A percentile compares a stretch with the other conserved stretches of the same genome.
These are phyloP conservation scores for Solanum hybrid DNA, from an alignment of 305 asterid species.

Conservation along the genomic window DNA sequence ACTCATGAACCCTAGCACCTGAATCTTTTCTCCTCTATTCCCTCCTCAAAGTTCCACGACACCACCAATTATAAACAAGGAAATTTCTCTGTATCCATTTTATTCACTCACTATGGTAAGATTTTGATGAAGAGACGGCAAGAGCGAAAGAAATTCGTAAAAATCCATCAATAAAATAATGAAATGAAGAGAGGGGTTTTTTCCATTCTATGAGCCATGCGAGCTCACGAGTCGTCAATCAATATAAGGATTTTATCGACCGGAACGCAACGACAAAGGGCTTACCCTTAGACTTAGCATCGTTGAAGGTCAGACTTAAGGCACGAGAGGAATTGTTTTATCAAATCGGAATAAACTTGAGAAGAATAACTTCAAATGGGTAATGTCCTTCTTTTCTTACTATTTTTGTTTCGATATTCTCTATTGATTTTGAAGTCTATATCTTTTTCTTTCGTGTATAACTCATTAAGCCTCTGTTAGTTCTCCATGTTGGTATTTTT, in stretches of 20 bases:
- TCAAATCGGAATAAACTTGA: not conserved
- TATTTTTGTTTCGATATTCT: not conserved
- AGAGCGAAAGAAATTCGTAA: not conserved
- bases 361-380: not conserved
- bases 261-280: no score
- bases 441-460: not conserved
- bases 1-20: not conserved
- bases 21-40: not conserved
- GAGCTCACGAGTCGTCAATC: no score
- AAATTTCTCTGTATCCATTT: not conserved
- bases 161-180: no score
- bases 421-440: not conserved
- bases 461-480: not conserved
- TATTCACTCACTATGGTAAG: not conserved
- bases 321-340: not conserved
- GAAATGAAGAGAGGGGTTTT: no score
- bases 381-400: not conserved
- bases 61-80: not conserved
- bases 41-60: not conserved
- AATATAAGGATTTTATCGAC: fast-evolving
- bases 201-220: no score
- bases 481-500: not conserved
- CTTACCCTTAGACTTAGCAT: no score
- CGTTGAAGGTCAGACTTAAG: no score
- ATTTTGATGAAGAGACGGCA: not conserved